Percentiles rank a stretch among this genome's conserved stretches.
phyloP scores from a whole-genome alignment of 305 asterid genomes.

The Fraxinus velutina region DNA sequence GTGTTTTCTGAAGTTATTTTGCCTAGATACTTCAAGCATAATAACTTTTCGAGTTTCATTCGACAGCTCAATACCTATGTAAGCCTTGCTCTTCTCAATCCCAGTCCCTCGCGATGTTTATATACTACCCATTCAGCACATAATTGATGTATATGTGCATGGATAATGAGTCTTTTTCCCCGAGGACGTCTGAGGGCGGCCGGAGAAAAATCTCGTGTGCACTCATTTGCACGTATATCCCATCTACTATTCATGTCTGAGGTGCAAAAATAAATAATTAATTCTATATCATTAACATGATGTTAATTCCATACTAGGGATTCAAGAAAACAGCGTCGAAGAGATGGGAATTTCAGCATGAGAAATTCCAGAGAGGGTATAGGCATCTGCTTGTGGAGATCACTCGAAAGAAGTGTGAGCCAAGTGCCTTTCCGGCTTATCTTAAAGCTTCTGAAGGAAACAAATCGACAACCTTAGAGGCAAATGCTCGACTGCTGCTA shows the following conservation, averaged over 20 bases:
- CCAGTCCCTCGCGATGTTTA: neutral
- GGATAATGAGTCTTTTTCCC: neutral
- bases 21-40: constrained; percentile 51
- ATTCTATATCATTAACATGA: neutral
- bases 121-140: neutral
- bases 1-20: constrained; percentile 37
- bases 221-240: neutral
- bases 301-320: constrained; percentile 28
- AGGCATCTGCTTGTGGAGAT: constrained; percentile 48
- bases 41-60: constrained; percentile 41
- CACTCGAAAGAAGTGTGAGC: constrained; percentile 50
- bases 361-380: constrained; percentile 50
- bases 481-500: constrained; percentile 16
- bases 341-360: constrained; percentile 67
- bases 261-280: neutral
- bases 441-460: constrained; percentile 34
- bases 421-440: constrained; percentile 49
- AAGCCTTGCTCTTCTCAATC: constrained; percentile 14
- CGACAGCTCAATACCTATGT: constrained; percentile 50
- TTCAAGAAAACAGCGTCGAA: constrained; percentile 59
- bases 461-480: neutral
- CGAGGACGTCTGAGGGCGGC: neutral
- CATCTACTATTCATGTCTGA: neutral
- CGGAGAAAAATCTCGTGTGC: neutral
- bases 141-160: neutral